These are phyloP conservation scores for Mortierella claussenii DNA, from an alignment of 192 early-diverging fungal species.

Conservation along the genomic window DNA sequence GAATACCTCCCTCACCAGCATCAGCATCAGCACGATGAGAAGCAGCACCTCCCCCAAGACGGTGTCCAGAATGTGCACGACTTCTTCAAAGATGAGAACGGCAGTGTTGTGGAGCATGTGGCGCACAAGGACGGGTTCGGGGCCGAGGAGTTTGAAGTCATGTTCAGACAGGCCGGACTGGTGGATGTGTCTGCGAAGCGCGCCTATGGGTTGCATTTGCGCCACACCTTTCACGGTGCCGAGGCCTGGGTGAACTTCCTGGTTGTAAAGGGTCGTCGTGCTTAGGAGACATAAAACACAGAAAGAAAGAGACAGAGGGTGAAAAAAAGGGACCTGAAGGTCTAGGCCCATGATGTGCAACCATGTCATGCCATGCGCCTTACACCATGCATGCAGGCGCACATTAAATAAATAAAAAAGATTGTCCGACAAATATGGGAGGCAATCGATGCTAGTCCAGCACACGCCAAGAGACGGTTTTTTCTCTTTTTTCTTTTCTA, in stretches of 20 bases:
- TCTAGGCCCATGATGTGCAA: too few species aligned
- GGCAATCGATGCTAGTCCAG: too few species aligned
- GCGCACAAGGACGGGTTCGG: slow-evolving; percentile 30
- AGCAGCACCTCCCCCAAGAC: neutral
- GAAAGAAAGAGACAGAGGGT: neutral
- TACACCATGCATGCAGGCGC: too few species aligned
- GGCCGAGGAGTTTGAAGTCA: neutral
- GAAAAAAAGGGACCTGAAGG: too few species aligned
- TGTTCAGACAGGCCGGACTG: slow-evolving; percentile 22
- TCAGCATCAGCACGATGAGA: neutral
- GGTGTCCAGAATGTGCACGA: neutral
- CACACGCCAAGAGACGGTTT: too few species aligned
- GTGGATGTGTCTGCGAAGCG: slow-evolving; percentile 18
- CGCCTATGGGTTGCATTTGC: slow-evolving; percentile 9
- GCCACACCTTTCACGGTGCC: neutral
- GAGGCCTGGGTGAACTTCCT: slow-evolving; percentile 21
- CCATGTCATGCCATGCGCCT: too few species aligned
- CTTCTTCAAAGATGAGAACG: slow-evolving; percentile 11
- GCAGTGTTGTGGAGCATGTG: slow-evolving; percentile 11
- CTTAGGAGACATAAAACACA: neutral
- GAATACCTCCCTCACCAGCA: neutral
- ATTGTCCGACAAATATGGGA: neutral
- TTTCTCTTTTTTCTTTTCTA: too few species aligned
- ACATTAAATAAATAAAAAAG: neutral
- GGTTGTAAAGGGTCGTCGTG: slow-evolving; percentile 37